Evolutionary conservation across 2,329 filamentous ascomycete species (phyloP).

Genomic region (Hypoxylon sp.): DNA sequence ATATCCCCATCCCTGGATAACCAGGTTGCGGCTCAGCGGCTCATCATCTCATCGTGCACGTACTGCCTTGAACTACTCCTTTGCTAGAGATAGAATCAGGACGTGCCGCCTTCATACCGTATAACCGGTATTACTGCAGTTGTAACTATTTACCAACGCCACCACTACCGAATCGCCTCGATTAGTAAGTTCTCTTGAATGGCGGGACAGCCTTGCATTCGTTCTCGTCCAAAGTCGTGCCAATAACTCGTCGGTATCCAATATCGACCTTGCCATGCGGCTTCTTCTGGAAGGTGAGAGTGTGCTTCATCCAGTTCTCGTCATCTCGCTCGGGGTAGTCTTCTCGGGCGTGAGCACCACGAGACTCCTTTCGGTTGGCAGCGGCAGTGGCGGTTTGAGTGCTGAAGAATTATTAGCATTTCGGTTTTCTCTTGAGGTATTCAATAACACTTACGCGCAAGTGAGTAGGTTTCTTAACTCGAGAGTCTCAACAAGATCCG

Average conservation of each 20-base stretch:
- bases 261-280: slow-evolving; percentile 90
- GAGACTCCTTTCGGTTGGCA: slow-evolving; percentile 95
- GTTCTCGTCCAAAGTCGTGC: slow-evolving; percentile 88
- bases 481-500: slow-evolving; percentile 94
- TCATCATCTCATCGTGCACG: slow-evolving; percentile 14
- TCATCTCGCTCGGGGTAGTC: slow-evolving; percentile 97
- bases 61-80: slow-evolving; percentile 8
- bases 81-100: slow-evolving; percentile 13
- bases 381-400: slow-evolving; percentile 92
- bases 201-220: slow-evolving; percentile 97
- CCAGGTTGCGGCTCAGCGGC: slow-evolving; percentile 13
- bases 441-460: slow-evolving; percentile 79
- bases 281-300: slow-evolving; percentile 92
- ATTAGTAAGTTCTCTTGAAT: slow-evolving; percentile 92
- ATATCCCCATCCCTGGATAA: slow-evolving; percentile 31
- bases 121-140: slow-evolving; percentile 39
- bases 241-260: slow-evolving; percentile 85
- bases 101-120: slow-evolving; percentile 30
- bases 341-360: slow-evolving; percentile 96
- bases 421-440: background rate
- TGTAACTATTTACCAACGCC: slow-evolving; percentile 20
- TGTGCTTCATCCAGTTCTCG: slow-evolving; percentile 99
- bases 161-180: slow-evolving; percentile 6
- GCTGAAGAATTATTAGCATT: slow-evolving; percentile 57
- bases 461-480: slow-evolving; percentile 96